These are phyloP conservation scores for Xylaria palmicola DNA, from an alignment of 495 filamentous ascomycete species.

Conservation along the genomic window DNA sequence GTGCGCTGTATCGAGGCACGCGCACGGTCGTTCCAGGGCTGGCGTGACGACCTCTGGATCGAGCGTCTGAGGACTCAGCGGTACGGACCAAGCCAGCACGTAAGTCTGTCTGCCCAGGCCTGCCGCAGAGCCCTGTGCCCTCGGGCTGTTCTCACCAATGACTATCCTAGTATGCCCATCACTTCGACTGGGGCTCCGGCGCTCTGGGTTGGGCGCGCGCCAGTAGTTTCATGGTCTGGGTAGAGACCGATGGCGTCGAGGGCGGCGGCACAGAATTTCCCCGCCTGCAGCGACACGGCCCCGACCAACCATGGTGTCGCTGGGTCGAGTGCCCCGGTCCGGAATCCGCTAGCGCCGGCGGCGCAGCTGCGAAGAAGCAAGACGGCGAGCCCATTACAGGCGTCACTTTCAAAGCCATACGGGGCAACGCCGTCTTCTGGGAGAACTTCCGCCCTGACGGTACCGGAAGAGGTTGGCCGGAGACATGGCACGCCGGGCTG, in stretches of 20 bases:
- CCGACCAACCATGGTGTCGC: constrained; percentile 40
- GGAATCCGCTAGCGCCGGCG: constrained; percentile 6
- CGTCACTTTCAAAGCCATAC: constrained; percentile 39
- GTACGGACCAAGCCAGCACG: constrained; percentile 38
- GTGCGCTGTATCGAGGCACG: constrained; percentile 47
- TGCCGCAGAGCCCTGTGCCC: background rate
- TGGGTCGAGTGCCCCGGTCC: constrained; percentile 40
- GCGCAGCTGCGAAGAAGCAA: background rate
- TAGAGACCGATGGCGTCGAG: constrained; percentile 33
- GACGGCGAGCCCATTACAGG: constrained; percentile 20
- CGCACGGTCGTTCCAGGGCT: constrained; percentile 44
- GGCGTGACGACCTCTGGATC: constrained; percentile 45
- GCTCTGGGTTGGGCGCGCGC: constrained; percentile 45
- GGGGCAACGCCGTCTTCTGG: constrained; percentile 52
- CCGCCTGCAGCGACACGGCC: constrained; percentile 23
- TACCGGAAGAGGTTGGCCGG: constrained; percentile 41
- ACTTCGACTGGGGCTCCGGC: constrained; percentile 47
- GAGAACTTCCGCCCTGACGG: constrained; percentile 49
- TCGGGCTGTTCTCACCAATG: background rate
- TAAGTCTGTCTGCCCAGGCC: constrained; percentile 8
- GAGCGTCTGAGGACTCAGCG: constrained; percentile 46
- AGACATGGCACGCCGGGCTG: constrained; percentile 50
- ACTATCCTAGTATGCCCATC: constrained; percentile 33
- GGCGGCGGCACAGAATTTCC: constrained; percentile 50
- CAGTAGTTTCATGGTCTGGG: constrained; percentile 50